Evolutionary conservation across 495 filamentous ascomycete genomes (phyloP).

Genomic region (Thozetella sp.): DNA sequence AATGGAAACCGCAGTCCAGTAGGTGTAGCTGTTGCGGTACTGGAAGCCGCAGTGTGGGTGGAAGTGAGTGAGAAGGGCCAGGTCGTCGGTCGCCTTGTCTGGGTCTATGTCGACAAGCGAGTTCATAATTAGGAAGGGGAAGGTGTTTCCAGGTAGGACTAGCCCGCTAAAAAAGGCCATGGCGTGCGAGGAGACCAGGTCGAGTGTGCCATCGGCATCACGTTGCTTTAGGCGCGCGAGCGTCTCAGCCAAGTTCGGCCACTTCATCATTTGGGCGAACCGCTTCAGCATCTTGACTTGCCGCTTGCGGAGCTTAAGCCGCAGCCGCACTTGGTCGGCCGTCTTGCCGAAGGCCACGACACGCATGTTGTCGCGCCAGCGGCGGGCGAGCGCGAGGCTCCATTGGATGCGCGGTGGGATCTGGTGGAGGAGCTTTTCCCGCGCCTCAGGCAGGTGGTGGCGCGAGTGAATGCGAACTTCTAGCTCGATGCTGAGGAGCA

Average conservation of each 20-base stretch:
- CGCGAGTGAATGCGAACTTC: constrained; percentile 61
- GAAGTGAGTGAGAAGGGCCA: constrained; percentile 62
- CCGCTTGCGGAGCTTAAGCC: constrained; percentile 56
- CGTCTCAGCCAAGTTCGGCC: constrained; percentile 69
- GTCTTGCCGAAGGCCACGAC: constrained; percentile 50
- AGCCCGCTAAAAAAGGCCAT: constrained; percentile 75
- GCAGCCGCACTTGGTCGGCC: constrained; percentile 50
- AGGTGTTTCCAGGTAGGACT: constrained; percentile 67
- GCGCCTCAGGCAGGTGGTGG: constrained; percentile 52
- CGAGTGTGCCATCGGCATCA: constrained; percentile 53
- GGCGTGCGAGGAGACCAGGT: constrained; percentile 62
- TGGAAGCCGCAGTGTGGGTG: constrained; percentile 70
- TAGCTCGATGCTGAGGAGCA: constrained; percentile 69
- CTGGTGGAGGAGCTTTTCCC: constrained; percentile 54
- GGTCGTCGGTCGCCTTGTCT: constrained; percentile 55
- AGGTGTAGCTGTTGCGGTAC: constrained; percentile 66
- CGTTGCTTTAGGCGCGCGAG: constrained; percentile 57
- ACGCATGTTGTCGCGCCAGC: constrained; percentile 68
- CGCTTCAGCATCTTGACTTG: constrained; percentile 66
- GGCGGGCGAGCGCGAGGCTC: constrained; percentile 66
- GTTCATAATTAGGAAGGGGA: constrained; percentile 75
- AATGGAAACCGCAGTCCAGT: constrained; percentile 70
- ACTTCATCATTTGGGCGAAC: constrained; percentile 71
- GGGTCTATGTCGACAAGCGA: constrained; percentile 71
- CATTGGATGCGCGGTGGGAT: constrained; percentile 69